phyloP scores from a whole-genome alignment of 116 monocot genomes.

The Phalaenopsis hybrid region DNA sequence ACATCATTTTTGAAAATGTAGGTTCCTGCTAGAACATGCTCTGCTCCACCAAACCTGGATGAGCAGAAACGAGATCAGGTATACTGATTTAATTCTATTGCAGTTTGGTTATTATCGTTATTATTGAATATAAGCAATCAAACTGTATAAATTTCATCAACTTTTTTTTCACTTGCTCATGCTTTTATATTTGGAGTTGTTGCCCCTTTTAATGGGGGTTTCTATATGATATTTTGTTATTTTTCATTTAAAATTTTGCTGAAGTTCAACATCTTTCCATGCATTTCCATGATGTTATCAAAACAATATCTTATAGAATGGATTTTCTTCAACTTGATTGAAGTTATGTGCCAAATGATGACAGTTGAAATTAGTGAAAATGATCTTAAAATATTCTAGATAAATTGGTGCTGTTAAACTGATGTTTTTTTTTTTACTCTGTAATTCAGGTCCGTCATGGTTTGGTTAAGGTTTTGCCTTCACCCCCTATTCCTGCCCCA shows the following conservation, averaged over 20 bases:
- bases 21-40: slow-evolving; percentile 94
- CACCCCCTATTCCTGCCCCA: slow-evolving; percentile 24
- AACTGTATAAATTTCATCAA: neutral
- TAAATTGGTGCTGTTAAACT: neutral
- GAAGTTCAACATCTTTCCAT: neutral
- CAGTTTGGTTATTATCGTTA: neutral
- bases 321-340: neutral
- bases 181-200: too few species aligned
- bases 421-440: slow-evolving; percentile 1
- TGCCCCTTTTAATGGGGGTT: too few species aligned
- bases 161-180: neutral
- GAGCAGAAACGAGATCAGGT: slow-evolving; percentile 91
- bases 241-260: neutral
- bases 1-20: slow-evolving; percentile 16
- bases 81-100: neutral
- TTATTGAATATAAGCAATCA: too few species aligned
- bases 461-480: slow-evolving; percentile 29
- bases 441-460: slow-evolving; percentile 41
- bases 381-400: neutral
- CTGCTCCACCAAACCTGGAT: slow-evolving; percentile 91
- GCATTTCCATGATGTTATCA: slow-evolving; percentile 1
- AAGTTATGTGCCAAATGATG: neutral
- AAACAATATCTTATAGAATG: neutral
- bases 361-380: neutral
- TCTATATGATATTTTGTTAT: neutral